Percentiles rank a stretch among this genome's conserved stretches.
Conservation (phyloP, 2,329 filamentous ascomycete species). For the Pseudogymnoascus sp. region DNA sequence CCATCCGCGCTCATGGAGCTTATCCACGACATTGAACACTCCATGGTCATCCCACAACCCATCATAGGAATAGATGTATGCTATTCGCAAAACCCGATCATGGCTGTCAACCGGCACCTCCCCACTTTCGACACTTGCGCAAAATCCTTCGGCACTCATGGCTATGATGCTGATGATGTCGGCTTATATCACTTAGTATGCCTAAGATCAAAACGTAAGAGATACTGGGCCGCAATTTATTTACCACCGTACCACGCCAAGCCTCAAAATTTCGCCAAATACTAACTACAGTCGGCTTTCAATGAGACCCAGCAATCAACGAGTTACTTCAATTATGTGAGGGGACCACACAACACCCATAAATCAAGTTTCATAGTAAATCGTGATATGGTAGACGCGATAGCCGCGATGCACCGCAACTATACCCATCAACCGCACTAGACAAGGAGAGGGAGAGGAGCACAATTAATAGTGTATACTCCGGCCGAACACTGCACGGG, state of each 20-base stretch:
- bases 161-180: background rate
- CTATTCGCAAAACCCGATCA: background rate
- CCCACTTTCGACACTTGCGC: background rate
- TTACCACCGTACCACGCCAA: background rate
- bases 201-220: background rate
- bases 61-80: background rate
- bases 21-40: background rate
- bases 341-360: no score
- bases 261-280: conserved; percentile 15
- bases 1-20: background rate
- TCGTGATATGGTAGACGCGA: no score
- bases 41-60: background rate
- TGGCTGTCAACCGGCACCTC: background rate
- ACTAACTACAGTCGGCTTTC: background rate
- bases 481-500: no score
- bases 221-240: background rate
- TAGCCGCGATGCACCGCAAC: no score
- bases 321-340: no score
- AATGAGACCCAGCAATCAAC: no score
- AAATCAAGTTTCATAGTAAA: no score
- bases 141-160: background rate
- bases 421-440: no score
- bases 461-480: no score
- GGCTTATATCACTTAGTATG: background rate
- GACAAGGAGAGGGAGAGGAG: no score